Conservation (phyloP, 805 yeast genomes). For the Schwanniomyces pseudopolymorphus region DNA sequence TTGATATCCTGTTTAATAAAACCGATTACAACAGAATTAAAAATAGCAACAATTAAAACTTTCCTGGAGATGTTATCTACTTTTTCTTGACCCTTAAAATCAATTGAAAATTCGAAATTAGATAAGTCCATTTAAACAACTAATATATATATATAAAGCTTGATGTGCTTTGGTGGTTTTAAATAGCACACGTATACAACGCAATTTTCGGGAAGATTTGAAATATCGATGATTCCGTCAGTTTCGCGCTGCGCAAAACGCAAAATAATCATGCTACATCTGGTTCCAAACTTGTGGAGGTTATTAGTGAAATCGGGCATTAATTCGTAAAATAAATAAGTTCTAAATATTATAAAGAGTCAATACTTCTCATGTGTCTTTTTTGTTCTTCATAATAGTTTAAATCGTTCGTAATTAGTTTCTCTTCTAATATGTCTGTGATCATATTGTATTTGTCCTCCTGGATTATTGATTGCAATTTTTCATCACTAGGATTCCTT, state of each 20-base stretch:
- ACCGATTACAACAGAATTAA: constrained; percentile 49
- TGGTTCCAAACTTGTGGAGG: neutral
- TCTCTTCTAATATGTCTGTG: constrained; percentile 41
- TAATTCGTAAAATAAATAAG: constrained; percentile 5
- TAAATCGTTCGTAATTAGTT: constrained; percentile 36
- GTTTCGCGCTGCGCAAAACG: too few relatives aligned
- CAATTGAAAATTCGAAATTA: constrained; percentile 39
- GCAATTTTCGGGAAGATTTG: constrained; percentile 3
- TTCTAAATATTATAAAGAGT: neutral
- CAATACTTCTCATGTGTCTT: constrained; percentile 3
- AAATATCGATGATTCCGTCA: neutral
- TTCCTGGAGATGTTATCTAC: constrained; percentile 31
- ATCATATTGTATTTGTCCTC: constrained; percentile 41
- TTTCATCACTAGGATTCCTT: constrained; percentile 16
- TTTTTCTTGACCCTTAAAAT: constrained; percentile 53
- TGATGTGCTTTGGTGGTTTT: neutral
- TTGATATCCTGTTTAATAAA: constrained; percentile 45
- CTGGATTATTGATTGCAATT: constrained; percentile 20
- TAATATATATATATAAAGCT: neutral
- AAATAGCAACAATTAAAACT: constrained; percentile 27
- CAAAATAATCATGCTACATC: neutral
- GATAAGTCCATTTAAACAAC: constrained; percentile 8
- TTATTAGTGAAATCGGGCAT: constrained; percentile 3
- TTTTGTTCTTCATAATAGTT: constrained; percentile 24
- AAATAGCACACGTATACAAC: neutral